Evolutionary conservation across 139 green algal genomes (phyloP).

Genomic region (Haematococcus sp.): DNA sequence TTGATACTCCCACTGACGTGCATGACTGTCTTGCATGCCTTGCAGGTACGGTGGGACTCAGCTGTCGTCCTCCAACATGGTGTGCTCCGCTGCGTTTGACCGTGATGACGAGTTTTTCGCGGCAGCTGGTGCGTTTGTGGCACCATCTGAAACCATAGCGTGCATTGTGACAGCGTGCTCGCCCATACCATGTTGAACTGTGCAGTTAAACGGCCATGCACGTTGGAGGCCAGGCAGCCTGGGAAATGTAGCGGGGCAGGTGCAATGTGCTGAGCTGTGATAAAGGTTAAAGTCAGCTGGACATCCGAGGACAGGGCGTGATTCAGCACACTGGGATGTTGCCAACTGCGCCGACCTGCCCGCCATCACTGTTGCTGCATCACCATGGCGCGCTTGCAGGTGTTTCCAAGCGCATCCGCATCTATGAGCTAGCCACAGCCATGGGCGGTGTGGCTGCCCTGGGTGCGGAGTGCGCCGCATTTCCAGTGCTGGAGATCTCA

Average conservation of each 20-base stretch:
- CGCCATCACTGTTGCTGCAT: too few relatives aligned
- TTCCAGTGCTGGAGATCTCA: constrained; percentile 43
- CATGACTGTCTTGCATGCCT: background rate
- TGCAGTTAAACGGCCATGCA: background rate
- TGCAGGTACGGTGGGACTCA: too few relatives aligned
- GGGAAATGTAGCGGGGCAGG: background rate
- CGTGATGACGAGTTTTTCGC: constrained; percentile 88
- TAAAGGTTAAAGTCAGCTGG: too few relatives aligned
- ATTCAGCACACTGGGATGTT: too few relatives aligned
- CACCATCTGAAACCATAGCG: too few relatives aligned
- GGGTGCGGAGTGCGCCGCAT: constrained; percentile 19
- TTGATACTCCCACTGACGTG: too few relatives aligned
- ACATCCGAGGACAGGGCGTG: too few relatives aligned
- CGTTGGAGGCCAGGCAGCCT: background rate
- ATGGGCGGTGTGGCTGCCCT: background rate
- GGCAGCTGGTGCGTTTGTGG: constrained; percentile 76
- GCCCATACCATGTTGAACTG: background rate
- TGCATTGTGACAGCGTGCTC: too few relatives aligned
- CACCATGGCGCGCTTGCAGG: background rate
- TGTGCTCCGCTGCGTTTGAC: constrained; percentile 83
- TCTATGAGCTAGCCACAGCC: constrained; percentile 57
- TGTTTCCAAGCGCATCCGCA: constrained; percentile 58
- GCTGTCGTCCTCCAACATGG: constrained; percentile 49
- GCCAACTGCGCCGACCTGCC: too few relatives aligned
- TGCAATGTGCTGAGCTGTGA: too few relatives aligned